phyloP scores from a whole-genome alignment of 2,329 filamentous ascomycete species.

The Rosellinia necatrix region DNA sequence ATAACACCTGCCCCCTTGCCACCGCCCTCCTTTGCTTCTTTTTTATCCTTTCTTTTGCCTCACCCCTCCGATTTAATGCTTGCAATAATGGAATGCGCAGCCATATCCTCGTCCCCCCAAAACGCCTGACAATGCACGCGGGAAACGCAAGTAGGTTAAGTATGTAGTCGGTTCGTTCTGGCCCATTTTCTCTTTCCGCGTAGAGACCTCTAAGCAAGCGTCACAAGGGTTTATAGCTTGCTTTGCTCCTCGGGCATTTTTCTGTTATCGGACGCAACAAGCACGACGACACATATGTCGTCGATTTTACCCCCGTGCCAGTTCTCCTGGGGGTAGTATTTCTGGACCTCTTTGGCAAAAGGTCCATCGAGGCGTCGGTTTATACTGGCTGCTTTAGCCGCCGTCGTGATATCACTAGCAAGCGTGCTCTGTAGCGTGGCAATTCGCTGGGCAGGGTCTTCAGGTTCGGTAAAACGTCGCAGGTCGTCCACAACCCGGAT shows the following conservation, averaged over 20 bases:
- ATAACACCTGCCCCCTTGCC: neutral
- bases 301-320: constrained; percentile 95
- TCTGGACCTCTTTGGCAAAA: constrained; percentile 93
- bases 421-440: constrained; percentile 75
- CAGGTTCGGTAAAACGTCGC: constrained; percentile 50
- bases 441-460: constrained; percentile 33
- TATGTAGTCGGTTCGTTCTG: neutral
- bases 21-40: neutral
- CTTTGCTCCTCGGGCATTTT: constrained; percentile 32
- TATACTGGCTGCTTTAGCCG: constrained; percentile 83
- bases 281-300: constrained; percentile 88
- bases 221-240: constrained; percentile 34
- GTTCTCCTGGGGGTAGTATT: constrained; percentile 80
- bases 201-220: neutral
- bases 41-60: neutral
- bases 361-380: constrained; percentile 85
- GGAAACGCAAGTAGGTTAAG: constrained; percentile 12
- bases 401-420: constrained; percentile 76
- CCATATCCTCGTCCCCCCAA: constrained; percentile 13
- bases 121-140: constrained; percentile 35
- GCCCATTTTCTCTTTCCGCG: neutral
- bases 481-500: constrained; percentile 68
- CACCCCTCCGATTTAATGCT: constrained; percentile 4
- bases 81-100: constrained; percentile 5
- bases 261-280: constrained; percentile 71